These are phyloP conservation scores for Cunninghamia lanceolata DNA, from an alignment of 75 land plant species.

Conservation along the genomic window DNA sequence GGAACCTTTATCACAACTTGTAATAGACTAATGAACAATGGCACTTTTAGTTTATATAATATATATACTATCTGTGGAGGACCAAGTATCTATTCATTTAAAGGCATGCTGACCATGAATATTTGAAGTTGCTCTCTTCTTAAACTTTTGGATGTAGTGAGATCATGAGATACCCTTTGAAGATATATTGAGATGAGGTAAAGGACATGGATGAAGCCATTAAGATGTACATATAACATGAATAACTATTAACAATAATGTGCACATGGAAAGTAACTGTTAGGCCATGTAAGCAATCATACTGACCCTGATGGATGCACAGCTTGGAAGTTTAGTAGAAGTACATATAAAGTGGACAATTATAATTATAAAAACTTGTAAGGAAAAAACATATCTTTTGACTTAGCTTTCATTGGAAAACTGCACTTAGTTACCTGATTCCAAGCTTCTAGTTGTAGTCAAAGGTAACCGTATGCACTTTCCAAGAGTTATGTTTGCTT, in stretches of 20 bases:
- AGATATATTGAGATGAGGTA: not conserved
- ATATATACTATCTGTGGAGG: no score
- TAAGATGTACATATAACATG: not conserved
- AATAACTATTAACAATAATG: not conserved
- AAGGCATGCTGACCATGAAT: no score
- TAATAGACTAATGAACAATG: not conserved
- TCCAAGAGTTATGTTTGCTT: no score
- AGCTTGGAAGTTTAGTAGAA: not conserved
- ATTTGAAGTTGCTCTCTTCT: no score
- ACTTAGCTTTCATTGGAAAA: no score
- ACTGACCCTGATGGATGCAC: not conserved
- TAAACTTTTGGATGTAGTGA: not conserved
- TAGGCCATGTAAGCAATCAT: not conserved
- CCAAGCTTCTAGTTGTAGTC: no score
- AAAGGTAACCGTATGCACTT: no score
- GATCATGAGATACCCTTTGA: not conserved
- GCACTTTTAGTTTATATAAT: not conserved
- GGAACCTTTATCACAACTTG: not conserved
- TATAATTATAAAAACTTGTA: no score
- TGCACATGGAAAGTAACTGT: not conserved
- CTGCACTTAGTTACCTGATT: no score
- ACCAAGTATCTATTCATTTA: no score
- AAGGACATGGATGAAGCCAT: not conserved
- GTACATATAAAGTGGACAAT: no score
- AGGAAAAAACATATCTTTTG: no score